Evolutionary conservation across 148 eudicot genomes (phyloP).

Genomic region (Spergularia marina): DNA sequence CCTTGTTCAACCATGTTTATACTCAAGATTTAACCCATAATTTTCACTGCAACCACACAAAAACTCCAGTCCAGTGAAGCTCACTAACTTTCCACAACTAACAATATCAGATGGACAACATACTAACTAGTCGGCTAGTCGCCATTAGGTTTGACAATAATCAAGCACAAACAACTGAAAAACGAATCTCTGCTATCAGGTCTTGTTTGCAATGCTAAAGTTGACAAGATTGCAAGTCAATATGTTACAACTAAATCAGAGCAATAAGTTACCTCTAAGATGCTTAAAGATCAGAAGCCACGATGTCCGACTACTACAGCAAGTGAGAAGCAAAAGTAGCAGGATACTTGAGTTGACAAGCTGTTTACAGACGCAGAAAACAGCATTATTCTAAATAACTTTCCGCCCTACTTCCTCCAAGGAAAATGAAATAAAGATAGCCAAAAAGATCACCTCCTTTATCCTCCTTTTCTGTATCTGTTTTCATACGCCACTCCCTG

Average conservation of each 20-base stretch:
- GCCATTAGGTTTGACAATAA: no score
- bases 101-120: no score
- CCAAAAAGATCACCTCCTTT: background rate
- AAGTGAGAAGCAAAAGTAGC: background rate
- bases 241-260: background rate
- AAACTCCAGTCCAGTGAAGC: no score
- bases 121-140: no score
- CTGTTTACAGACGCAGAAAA: background rate
- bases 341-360: background rate
- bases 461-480: background rate
- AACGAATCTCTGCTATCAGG: background rate
- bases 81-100: no score
- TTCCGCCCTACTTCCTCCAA: background rate
- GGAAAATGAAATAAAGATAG: background rate
- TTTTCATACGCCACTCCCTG: background rate
- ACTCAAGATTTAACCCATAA: background rate
- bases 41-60: no score
- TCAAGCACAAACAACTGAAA: no score
- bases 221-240: background rate
- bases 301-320: background rate
- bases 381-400: background rate
- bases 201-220: background rate
- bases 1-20: background rate
- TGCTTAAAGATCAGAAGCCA: conserved; percentile 2
- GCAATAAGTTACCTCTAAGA: background rate